phyloP scores from a whole-genome alignment of 257 asterid species.

The Cynanchum wilfordii region DNA sequence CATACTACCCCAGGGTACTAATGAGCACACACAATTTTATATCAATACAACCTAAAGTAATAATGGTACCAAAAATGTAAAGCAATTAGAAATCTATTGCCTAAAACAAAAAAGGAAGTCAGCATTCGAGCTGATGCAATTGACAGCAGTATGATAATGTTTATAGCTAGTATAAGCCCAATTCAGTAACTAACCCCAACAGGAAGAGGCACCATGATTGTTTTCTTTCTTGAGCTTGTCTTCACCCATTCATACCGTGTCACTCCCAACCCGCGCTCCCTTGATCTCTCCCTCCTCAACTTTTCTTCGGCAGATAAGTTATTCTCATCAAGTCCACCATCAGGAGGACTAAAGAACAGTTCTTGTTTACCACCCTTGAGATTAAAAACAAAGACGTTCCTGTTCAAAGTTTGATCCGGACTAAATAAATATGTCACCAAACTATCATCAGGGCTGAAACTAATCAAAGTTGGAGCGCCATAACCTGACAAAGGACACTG shows the following conservation, averaged over 20 bases:
- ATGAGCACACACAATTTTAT: neutral
- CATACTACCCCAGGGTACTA: neutral
- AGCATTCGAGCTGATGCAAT: neutral
- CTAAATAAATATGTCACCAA: slow-evolving; percentile 68
- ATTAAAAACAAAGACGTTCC: slow-evolving; percentile 65
- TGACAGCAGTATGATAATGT: neutral
- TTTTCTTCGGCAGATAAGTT: slow-evolving; percentile 85
- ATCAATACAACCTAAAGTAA: neutral
- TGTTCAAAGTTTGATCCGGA: slow-evolving; percentile 59
- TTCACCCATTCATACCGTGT: slow-evolving; percentile 94
- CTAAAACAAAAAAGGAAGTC: neutral
- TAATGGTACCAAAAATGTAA: neutral
- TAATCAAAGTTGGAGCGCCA: slow-evolving; percentile 60
- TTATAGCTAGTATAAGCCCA: slow-evolving; percentile 14
- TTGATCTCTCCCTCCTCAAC: slow-evolving; percentile 80
- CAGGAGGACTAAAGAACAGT: slow-evolving; percentile 65
- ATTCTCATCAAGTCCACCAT: slow-evolving; percentile 94
- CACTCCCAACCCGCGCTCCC: slow-evolving; percentile 95
- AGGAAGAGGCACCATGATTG: slow-evolving; percentile 80
- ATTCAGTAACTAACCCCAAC: slow-evolving; percentile 59
- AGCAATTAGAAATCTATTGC: neutral
- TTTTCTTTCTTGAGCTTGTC: slow-evolving; percentile 53
- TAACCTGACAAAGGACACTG: slow-evolving; percentile 80
- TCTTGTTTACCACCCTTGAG: slow-evolving; percentile 54
- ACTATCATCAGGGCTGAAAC: slow-evolving; percentile 87